phyloP scores from a whole-genome alignment of 2,329 filamentous ascomycete genomes.

The Monosporascus sp. region DNA sequence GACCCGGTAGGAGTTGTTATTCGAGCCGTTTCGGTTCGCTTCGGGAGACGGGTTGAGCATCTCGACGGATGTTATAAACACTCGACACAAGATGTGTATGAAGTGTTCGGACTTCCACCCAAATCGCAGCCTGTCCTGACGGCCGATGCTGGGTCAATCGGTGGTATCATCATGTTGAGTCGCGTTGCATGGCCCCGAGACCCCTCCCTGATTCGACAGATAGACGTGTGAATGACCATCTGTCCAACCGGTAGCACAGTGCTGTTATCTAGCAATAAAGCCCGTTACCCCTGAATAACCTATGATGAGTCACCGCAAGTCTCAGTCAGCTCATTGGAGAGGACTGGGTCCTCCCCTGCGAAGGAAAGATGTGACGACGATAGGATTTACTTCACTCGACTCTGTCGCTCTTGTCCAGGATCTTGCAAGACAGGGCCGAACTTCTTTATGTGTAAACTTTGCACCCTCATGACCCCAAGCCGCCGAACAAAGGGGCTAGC shows the following conservation, averaged over 20 bases:
- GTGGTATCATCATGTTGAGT: background rate
- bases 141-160: background rate
- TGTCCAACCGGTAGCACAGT: constrained; percentile 12
- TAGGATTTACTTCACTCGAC: too few species aligned
- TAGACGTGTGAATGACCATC: background rate
- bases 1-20: constrained; percentile 5
- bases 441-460: too few species aligned
- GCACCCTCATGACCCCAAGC: too few species aligned
- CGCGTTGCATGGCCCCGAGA: background rate
- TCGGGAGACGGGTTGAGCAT: constrained; percentile 1
- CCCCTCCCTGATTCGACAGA: background rate
- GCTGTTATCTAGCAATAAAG: constrained; percentile 20
- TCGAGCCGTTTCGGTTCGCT: constrained; percentile 4
- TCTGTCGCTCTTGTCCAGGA: too few species aligned
- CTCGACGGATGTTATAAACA: background rate
- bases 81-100: background rate
- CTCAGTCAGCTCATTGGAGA: too few species aligned
- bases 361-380: too few species aligned
- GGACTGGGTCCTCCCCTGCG: too few species aligned
- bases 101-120: background rate
- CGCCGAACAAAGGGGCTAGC: too few species aligned
- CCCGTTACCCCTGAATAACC: constrained; percentile 6
- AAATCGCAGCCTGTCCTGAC: background rate
- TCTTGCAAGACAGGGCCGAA: too few species aligned
- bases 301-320: too few species aligned